Conservation (phyloP, 345 rosid genomes). For the Salix viminalis region DNA sequence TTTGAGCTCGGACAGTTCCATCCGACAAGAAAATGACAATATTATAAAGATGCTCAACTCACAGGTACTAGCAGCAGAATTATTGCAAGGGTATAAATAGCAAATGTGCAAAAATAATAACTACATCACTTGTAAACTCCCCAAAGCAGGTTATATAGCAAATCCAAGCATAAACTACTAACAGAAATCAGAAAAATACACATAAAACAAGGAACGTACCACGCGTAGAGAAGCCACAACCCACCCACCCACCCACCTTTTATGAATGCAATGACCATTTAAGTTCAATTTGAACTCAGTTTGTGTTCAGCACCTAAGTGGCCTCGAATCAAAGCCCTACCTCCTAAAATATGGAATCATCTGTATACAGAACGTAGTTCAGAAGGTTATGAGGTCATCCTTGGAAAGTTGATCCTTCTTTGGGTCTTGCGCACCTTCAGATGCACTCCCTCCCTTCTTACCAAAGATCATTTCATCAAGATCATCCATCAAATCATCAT, state of each 20-base stretch:
- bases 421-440: constrained; percentile 46
- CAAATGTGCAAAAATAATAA: neutral
- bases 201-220: neutral
- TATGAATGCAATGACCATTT: neutral
- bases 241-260: neutral
- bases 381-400: constrained; percentile 75
- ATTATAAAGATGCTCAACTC: too few species aligned
- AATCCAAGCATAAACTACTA: constrained; percentile 2
- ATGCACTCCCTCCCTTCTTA: constrained; percentile 57
- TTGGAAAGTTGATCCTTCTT: constrained; percentile 62
- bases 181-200: constrained; percentile 1
- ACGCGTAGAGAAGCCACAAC: neutral
- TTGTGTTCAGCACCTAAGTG: neutral
- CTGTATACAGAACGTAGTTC: constrained; percentile 16
- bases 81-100: neutral
- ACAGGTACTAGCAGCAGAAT: neutral
- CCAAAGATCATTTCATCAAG: constrained; percentile 96
- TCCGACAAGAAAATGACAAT: neutral
- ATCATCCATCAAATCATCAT: constrained; percentile 90
- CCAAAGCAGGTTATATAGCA: neutral
- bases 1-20: too few species aligned
- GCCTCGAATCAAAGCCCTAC: neutral
- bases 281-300: neutral
- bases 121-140: neutral
- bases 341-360: neutral